phyloP scores from a whole-genome alignment of 1,284 basidiomycete species.

The Neolentinus lepideus region DNA sequence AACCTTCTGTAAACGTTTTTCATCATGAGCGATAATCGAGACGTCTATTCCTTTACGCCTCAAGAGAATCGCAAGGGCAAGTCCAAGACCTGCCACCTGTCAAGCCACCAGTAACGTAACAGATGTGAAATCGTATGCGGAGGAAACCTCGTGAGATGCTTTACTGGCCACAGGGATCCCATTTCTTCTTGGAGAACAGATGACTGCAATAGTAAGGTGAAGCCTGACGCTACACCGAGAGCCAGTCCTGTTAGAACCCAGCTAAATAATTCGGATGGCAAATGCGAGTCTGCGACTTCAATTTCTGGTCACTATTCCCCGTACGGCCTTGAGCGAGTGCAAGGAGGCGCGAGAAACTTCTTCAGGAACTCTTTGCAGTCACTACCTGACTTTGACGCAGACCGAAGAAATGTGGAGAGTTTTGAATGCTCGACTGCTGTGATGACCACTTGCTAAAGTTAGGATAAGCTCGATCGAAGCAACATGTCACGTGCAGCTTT shows the following conservation, averaged over 20 bases:
- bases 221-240: constrained; percentile 6
- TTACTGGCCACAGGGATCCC: constrained; percentile 24
- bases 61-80: constrained; percentile 63
- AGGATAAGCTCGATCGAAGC: not conserved
- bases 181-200: constrained; percentile 14
- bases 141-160: not conserved
- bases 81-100: constrained; percentile 73
- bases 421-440: no score
- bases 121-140: constrained; percentile 39
- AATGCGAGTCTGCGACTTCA: no score
- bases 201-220: constrained; percentile 2
- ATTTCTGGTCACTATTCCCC: no score
- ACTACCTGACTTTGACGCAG: no score
- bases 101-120: constrained; percentile 78
- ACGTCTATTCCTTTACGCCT: constrained; percentile 73
- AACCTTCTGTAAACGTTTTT: constrained; percentile 55
- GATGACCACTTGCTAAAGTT: no score
- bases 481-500: no score
- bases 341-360: no score
- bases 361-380: no score
- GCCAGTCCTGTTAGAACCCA: not conserved
- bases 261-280: not conserved
- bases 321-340: no score
- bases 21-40: constrained; percentile 73
- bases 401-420: no score